Evolutionary conservation across 2,329 filamentous ascomycete genomes (phyloP), one percentile per base, ranked within the genome.

Genomic region (Hypoxylon sp.): DNA sequence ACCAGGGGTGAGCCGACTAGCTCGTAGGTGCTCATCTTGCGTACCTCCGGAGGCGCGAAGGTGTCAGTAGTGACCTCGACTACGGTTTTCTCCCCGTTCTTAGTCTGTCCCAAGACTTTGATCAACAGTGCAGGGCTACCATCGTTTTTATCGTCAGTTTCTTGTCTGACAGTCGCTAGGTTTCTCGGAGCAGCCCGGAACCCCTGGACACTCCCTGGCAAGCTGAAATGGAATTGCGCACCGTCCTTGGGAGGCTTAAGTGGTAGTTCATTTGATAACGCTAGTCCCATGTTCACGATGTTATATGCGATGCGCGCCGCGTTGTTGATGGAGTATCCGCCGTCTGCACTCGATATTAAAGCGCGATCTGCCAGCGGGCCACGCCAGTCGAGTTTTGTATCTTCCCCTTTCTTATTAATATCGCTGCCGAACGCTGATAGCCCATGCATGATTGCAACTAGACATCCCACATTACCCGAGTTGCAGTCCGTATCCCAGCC

Each of bases 401-500:
- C 59, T 14, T n/a, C 26, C 3, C 46, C 48, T 17, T n/a, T 17
- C 8, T 14, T 14, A 24, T 22, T 11, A 14, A n/a, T 10, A 3
- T 14, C 62, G 2, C 66, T 69, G 0, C 78, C 71, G 50, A 80
- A 77, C 0, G 70, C 76, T 1, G 53, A 17, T 1, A 80, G 54
- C 3, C 80, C 79, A 22, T 78, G 73, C 74, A 81, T 80, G 33
- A 80, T 72, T 5, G 75, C 79, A 0, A 81, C 73, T 1, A 81
- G 70, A 35, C 80, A 81, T 1, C 74, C 80, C 9, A 81, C 63
- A 47, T 81, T 81, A 1, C 80, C 80, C 2, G 79, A 78, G 51
- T 81, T 81, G 70, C 79, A 81, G 62, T 81, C 79, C 1, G 80
- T 81, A 66, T 81, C 80, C 79, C 80, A 81, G 58, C 78, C 78